Conservation (phyloP, 176 grass and related monocot species). For the Avena eriantha region DNA sequence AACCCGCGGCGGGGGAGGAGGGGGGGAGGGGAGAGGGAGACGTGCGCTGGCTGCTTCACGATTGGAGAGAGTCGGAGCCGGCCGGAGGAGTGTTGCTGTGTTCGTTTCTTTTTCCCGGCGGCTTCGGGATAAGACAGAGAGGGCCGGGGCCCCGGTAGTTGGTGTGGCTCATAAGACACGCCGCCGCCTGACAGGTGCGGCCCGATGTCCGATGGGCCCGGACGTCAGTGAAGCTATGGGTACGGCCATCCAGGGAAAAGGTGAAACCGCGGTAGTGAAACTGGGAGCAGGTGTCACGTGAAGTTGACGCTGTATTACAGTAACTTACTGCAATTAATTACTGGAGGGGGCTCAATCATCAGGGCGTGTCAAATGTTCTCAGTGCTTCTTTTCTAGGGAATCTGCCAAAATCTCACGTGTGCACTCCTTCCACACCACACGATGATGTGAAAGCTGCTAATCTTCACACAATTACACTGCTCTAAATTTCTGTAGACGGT, state of each 20-base stretch:
- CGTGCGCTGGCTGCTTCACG: conserved; percentile 9
- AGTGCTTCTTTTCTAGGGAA: background rate
- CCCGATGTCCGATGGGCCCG: fast-evolving
- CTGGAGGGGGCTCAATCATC: background rate
- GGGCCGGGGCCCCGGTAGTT: background rate
- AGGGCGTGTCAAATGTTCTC: background rate
- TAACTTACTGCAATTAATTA: background rate
- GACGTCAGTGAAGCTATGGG: background rate
- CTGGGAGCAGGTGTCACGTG: background rate
- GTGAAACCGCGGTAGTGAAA: background rate
- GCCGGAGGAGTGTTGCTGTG: background rate
- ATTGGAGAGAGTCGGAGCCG: background rate
- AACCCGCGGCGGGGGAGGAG: background rate
- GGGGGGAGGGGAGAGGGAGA: conserved; percentile 19
- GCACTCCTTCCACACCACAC: too few relatives aligned
- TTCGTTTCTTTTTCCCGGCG: conserved; percentile 31
- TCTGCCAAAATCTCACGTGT: too few relatives aligned
- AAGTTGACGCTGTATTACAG: background rate
- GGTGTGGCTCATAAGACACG: background rate
- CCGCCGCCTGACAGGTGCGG: background rate
- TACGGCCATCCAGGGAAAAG: background rate
- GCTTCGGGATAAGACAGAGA: conserved; percentile 12
- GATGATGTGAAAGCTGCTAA: too few relatives aligned
- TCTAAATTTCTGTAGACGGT: too few relatives aligned
- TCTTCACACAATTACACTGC: too few relatives aligned